phyloP scores from a whole-genome alignment of 163 green algal species.

The Botryococcus braunii region DNA sequence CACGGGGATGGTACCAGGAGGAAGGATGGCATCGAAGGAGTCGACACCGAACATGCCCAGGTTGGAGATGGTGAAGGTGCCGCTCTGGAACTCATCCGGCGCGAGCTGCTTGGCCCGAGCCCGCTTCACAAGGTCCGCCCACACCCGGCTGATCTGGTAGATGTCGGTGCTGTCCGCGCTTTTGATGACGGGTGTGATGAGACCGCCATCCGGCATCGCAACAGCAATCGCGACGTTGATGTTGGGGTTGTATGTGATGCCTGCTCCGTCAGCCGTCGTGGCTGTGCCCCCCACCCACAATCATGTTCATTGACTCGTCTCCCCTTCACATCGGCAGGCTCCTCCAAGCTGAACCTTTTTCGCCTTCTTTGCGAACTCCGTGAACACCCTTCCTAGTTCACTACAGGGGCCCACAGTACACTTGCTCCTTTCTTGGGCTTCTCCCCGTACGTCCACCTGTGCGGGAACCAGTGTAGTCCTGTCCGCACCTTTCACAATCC shows the following conservation, averaged over 20 bases:
- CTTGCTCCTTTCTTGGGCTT: too few species aligned
- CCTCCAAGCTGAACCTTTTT: too few species aligned
- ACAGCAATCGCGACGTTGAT: conserved; percentile 94
- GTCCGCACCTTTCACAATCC: too few species aligned
- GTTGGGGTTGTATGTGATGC: conserved; percentile 85
- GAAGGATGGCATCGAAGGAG: conserved; percentile 80
- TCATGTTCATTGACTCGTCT: too few species aligned
- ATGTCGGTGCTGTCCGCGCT: conserved; percentile 89
- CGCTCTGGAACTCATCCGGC: conserved; percentile 80
- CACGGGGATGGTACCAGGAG: conserved; percentile 30
- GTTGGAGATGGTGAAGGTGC: conserved; percentile 98
- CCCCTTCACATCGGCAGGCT: too few species aligned
- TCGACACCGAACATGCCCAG: conserved; percentile 98
- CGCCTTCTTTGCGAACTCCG: too few species aligned
- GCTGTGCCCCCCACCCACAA: conserved; percentile 31
- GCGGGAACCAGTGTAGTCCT: too few species aligned
- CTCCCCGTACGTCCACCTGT: too few species aligned
- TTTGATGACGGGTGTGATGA: conserved; percentile 93
- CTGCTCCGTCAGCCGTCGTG: conserved; percentile 68
- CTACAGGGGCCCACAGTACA: too few species aligned
- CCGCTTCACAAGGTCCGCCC: conserved; percentile 65
- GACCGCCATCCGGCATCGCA: conserved; percentile 89
- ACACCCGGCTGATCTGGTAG: conserved; percentile 62
- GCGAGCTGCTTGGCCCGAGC: conserved; percentile 82
- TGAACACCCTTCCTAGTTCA: too few species aligned